These are phyloP conservation scores for Xylaria sp. DNA, from an alignment of 2,329 filamentous ascomycete species.

Conservation along the genomic window DNA sequence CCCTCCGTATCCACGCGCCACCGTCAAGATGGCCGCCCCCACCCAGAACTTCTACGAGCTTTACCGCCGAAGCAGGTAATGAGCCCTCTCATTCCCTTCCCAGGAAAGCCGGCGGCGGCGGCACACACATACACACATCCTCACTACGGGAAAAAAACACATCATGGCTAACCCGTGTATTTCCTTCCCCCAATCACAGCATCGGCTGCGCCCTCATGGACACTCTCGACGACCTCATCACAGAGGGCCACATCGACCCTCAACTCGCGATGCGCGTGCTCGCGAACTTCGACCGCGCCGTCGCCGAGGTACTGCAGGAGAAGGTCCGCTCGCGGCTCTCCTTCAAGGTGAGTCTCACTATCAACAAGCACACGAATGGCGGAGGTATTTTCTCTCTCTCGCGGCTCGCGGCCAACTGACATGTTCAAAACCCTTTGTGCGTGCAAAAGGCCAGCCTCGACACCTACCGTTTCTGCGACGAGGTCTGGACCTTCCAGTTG, in stretches of 20 bases:
- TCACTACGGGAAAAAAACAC: too few relatives aligned
- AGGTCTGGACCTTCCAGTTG: slow-evolving; percentile 99
- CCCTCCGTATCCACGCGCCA: slow-evolving; percentile 5
- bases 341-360: slow-evolving; percentile 70
- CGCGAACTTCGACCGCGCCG: slow-evolving; percentile 87
- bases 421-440: too few relatives aligned
- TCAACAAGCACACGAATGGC: too few relatives aligned
- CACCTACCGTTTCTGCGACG: slow-evolving; percentile 98
- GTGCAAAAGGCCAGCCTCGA: slow-evolving; percentile 67
- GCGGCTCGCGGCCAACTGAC: too few relatives aligned
- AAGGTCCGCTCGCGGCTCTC: slow-evolving; percentile 86
- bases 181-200: slow-evolving; percentile 44
- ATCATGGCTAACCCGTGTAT: slow-evolving; percentile 17
- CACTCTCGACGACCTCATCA: slow-evolving; percentile 94
- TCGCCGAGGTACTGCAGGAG: slow-evolving; percentile 85
- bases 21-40: slow-evolving; percentile 38
- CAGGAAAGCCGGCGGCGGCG: neutral
- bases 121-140: too few relatives aligned
- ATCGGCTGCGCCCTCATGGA: slow-evolving; percentile 91
- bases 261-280: slow-evolving; percentile 99
- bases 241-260: slow-evolving; percentile 88
- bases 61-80: slow-evolving; percentile 94
- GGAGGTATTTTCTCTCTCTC: too few relatives aligned
- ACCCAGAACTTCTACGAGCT: slow-evolving; percentile 78
- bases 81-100: slow-evolving; percentile 14